Conservation (phyloP, 371 early-diverging fungal genomes). For the Blyttiomyces sp. region DNA sequence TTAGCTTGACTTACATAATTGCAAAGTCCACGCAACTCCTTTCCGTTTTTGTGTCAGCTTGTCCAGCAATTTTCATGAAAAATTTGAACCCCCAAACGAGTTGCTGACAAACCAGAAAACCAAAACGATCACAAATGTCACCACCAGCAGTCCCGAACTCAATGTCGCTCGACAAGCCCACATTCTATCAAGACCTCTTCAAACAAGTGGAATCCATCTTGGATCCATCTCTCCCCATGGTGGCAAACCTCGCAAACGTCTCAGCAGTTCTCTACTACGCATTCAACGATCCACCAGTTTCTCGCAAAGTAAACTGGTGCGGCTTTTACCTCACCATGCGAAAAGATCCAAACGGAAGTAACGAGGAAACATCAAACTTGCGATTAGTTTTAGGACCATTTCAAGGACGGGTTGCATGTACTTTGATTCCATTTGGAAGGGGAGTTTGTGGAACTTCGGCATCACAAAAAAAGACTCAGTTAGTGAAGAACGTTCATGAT, state of each 20-base stretch:
- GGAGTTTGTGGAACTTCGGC: conserved; percentile 92
- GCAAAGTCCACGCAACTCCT: too few species aligned
- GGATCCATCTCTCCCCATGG: conserved; percentile 41
- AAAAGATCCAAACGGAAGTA: neutral
- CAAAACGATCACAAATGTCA: too few species aligned
- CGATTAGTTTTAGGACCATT: conserved; percentile 80
- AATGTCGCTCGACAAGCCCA: conserved; percentile 24
- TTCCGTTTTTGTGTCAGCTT: too few species aligned
- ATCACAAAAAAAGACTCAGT: conserved; percentile 42
- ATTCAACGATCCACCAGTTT: conserved; percentile 60
- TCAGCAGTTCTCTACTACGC: conserved; percentile 80
- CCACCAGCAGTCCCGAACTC: conserved; percentile 5
- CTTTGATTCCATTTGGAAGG: conserved; percentile 72
- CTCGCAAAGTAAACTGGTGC: conserved; percentile 83
- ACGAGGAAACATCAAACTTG: conserved; percentile 15
- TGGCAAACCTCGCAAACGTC: conserved; percentile 78
- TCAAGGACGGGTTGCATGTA: conserved; percentile 89
- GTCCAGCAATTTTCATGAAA: too few species aligned
- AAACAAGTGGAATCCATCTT: conserved; percentile 24
- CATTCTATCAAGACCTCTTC: conserved; percentile 39
- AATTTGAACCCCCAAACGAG: too few species aligned
- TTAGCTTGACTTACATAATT: too few species aligned
- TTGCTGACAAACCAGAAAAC: too few species aligned
- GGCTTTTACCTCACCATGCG: conserved; percentile 71
- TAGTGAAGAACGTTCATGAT: conserved; percentile 76